phyloP scores from a whole-genome alignment of 1,284 basidiomycete genomes.

The Prillingera fragicola region DNA sequence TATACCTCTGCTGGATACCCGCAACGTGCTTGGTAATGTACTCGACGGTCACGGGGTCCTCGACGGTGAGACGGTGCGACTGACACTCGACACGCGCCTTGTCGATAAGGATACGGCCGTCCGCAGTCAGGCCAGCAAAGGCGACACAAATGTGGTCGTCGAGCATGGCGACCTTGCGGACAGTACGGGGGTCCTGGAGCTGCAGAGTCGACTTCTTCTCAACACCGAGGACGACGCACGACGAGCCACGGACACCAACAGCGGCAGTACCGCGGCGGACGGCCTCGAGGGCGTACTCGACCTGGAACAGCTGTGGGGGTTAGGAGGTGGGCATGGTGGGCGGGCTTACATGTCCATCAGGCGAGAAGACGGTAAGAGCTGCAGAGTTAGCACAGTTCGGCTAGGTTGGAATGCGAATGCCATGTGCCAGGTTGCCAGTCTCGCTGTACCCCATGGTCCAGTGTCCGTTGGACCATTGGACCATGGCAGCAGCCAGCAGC shows the following conservation, averaged over 20 bases:
- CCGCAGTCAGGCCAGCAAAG: constrained; percentile 95
- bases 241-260: constrained; percentile 90
- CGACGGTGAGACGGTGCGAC: constrained; percentile 92
- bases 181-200: constrained; percentile 94
- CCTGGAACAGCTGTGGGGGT: constrained; percentile 51
- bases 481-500: not conserved
- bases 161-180: constrained; percentile 96
- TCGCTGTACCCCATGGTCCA: too few species aligned
- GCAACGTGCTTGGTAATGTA: constrained; percentile 98
- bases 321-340: constrained; percentile 3
- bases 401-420: too few species aligned
- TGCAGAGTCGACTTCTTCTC: constrained; percentile 99
- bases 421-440: too few species aligned
- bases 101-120: constrained; percentile 96
- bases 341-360: constrained; percentile 70
- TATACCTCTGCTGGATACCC: constrained; percentile 97
- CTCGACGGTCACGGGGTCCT: constrained; percentile 96
- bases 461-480: too few species aligned
- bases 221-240: constrained; percentile 93
- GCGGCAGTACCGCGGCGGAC: constrained; percentile 97
- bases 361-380: constrained; percentile 84
- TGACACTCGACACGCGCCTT: constrained; percentile 97
- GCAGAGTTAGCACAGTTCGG: too few species aligned
- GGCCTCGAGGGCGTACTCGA: constrained; percentile 97
- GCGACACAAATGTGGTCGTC: constrained; percentile 97